Conservation (phyloP, 768 basidiomycete genomes). For the Leccinum ochraceum region DNA sequence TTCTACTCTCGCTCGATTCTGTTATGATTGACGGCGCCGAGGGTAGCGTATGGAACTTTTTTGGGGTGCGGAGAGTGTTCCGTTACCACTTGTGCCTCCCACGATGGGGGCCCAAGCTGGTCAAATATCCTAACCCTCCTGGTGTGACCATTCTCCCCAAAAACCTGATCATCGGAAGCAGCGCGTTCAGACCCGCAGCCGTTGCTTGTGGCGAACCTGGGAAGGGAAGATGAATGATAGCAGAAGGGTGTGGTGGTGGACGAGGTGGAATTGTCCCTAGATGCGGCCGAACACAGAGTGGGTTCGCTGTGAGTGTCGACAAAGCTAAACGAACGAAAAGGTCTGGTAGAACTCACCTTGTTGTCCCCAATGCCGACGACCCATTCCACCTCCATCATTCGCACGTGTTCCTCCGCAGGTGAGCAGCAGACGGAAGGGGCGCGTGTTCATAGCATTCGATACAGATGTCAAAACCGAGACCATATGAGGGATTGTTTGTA, state of each 20-base stretch:
- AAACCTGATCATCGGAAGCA: conserved; percentile 67
- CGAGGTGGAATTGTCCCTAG: conserved; percentile 44
- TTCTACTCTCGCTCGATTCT: conserved; percentile 19
- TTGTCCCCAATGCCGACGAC: conserved; percentile 32
- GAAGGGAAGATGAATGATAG: conserved; percentile 74
- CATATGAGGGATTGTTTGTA: conserved; percentile 47
- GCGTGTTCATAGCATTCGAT: conserved; percentile 86
- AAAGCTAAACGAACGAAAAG: not conserved
- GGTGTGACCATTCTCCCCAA: conserved; percentile 66
- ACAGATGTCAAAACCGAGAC: conserved; percentile 79
- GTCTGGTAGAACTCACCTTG: conserved; percentile 7
- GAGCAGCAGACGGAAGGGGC: conserved; percentile 65
- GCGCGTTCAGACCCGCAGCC: conserved; percentile 50
- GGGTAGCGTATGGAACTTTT: conserved; percentile 13
- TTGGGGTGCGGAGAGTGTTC: conserved; percentile 8
- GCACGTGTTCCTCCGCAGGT: conserved; percentile 74
- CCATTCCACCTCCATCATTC: conserved; percentile 68
- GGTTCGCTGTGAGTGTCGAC: conserved; percentile 15
- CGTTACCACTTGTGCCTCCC: conserved; percentile 4
- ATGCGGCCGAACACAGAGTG: not conserved
- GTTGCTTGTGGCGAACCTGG: conserved; percentile 65
- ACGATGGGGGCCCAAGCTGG: conserved; percentile 3
- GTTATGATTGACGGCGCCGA: conserved; percentile 22
- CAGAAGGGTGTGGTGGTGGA: conserved; percentile 70
- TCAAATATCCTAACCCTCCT: conserved; percentile 24